Base-by-base conservation (phyloP, 805 yeast genomes). In the Candida krabiensis region DNA sequence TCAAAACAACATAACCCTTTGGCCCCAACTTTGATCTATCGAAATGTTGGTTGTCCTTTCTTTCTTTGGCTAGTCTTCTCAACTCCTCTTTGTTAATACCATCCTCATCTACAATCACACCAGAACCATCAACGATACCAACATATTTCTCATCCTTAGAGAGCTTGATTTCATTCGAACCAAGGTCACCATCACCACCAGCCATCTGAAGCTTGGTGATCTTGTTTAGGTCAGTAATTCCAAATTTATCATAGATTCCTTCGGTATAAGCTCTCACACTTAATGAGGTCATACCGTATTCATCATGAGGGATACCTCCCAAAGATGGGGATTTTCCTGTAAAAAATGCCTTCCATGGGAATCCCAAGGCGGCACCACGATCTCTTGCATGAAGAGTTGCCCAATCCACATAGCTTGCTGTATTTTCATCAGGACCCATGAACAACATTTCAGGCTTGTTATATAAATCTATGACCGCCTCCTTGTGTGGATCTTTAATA, bases 341-440 rank as follows among this genome's bases (percentile, higher is more conserved):
- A 66, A 93, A 83, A 72, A 91, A 91, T 1, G 98, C 91, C 67
- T 88, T 91, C 99, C 99, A 91, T 19, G 62, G 63, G 55, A 56
- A 59, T 5, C 56, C 57, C 89, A 96, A 88, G 36, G 89, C 84
- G 33, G 98, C 96, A 46, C 96, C 95, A 66, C 99, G 82, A 40
- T 69, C 66, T 55, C 85, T 80, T 19, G 99, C 98, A 61, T 91
- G 98, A 51, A 80, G 67, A 18, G 98, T 93, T 9, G 99, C 98
- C 98, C 98, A 91, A 64, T 93, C 90, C 36, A 89, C 96, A 56
- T 86, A 83, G 17, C 83, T 84, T 15, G 99, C 98, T 37, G 98
- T 90, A 63, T 96, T 95, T 73, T 91, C 99, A 68, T 91, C 99
- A n/a, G 99, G 99, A 38, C 99, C 99, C 82, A 91, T 84, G 64